Conservation (phyloP, 2,329 filamentous ascomycete genomes). For the Botrytis hyacinthi region DNA sequence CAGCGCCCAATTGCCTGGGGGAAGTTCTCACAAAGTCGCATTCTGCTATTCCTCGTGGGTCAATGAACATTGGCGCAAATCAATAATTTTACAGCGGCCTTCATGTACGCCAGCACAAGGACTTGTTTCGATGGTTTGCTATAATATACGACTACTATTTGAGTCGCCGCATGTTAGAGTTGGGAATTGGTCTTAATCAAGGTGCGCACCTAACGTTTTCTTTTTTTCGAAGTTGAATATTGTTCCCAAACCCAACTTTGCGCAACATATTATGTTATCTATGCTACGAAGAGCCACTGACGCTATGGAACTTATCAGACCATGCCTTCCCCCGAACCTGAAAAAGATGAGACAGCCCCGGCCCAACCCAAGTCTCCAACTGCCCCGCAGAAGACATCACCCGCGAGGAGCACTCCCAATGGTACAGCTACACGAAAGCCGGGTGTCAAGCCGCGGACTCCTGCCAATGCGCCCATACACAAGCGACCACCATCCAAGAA, state of each 20-base stretch:
- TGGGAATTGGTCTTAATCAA: slow-evolving; percentile 23
- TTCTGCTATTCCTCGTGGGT: neutral
- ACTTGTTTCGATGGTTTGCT: slow-evolving; percentile 15
- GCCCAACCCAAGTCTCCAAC: slow-evolving; percentile 19
- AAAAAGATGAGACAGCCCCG: slow-evolving; percentile 19
- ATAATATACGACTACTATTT: slow-evolving; percentile 7
- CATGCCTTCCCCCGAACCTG: slow-evolving; percentile 22
- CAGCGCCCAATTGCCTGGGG: slow-evolving; percentile 4
- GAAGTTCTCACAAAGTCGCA: neutral
- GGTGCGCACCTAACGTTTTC: slow-evolving; percentile 17
- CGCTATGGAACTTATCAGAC: slow-evolving; percentile 5
- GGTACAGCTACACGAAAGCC: slow-evolving; percentile 28
- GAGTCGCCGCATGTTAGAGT: slow-evolving; percentile 21
- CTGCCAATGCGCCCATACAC: slow-evolving; percentile 34
- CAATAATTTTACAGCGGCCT: neutral
- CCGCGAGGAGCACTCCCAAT: slow-evolving; percentile 29
- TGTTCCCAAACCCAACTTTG: neutral
- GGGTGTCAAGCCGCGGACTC: slow-evolving; percentile 27
- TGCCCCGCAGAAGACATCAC: slow-evolving; percentile 24
- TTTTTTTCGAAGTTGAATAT: neutral
- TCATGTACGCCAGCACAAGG: slow-evolving; percentile 11
- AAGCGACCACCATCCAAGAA: slow-evolving; percentile 29
- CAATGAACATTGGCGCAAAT: neutral
- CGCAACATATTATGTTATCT: neutral
- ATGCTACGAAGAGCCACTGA: slow-evolving; percentile 14